Evolutionary conservation across 1,139 yeast genomes (phyloP).

Genomic region (Kodamaea suecica): DNA sequence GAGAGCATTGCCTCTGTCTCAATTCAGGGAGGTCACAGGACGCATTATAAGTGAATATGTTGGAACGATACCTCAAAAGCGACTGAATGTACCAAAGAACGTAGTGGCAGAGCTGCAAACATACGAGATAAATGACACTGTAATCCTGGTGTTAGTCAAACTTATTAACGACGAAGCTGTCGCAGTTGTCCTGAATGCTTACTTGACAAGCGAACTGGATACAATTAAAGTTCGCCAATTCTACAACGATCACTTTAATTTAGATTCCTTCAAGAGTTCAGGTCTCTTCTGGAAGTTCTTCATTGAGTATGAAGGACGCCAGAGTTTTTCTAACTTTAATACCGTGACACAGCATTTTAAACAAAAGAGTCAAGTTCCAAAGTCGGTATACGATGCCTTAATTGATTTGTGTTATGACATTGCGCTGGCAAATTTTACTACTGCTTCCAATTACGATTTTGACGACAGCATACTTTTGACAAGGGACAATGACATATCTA

Average conservation of each 20-base stretch:
- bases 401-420: constrained; percentile 19
- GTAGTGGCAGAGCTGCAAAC: neutral
- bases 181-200: constrained; percentile 21
- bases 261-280: constrained; percentile 36
- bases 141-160: neutral
- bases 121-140: neutral
- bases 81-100: no score
- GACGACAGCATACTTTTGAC: constrained; percentile 20
- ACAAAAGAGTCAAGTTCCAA: constrained; percentile 45
- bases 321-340: constrained; percentile 43
- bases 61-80: no score
- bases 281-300: constrained; percentile 55
- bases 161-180: constrained; percentile 27
- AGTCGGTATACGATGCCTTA: constrained; percentile 40
- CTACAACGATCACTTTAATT: constrained; percentile 40
- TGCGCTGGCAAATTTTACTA: constrained; percentile 24
- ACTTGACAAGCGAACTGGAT: constrained; percentile 16
- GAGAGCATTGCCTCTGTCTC: neutral
- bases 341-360: constrained; percentile 44
- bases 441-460: constrained; percentile 8
- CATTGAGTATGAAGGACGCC: constrained; percentile 49
- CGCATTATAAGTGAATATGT: neutral
- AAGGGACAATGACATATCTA: constrained; percentile 25
- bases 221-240: constrained; percentile 28
- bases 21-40: neutral